Base-by-base conservation (phyloP, 768 basidiomycete genomes). In the Floccularia luteovirens region DNA sequence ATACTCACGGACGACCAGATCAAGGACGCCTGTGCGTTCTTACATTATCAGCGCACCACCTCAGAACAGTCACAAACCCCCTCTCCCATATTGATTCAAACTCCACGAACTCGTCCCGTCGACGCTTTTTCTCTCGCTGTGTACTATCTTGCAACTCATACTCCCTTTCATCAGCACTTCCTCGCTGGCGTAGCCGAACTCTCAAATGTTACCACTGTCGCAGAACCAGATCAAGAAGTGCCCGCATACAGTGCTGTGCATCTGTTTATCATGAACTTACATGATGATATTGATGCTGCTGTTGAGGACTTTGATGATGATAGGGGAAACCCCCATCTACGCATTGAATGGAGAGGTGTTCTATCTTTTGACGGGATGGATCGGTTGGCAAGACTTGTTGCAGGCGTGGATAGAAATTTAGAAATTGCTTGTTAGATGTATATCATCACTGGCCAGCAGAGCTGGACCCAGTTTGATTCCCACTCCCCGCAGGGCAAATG, bases 281-380 rank as follows among this genome's bases (percentile, higher is more conserved):
- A 44, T 20, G 43, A 44, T 19, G 19, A 21, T 20, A 30, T 25
- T 5, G 1, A 11, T 1, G 43, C 24, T 4, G 21, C 24, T 30
- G 24, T 10, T 16, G 43, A 44, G 12, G 38, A 44, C 10, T 16
- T 20, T 17, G 21, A 16, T 8, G 27, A 28, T 14, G 27, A 28
- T 28, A 8, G 27, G 8, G 14, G 10, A 8, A 28, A 8, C 27
- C 27, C 27, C 27, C 10, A 8, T 28, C 27, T 28, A 14, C 27
- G 8, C 14, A 38, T 23, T 12, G 21, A 37, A 20, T 44, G 43
- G 43, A 21, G 43, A 32, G 43, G 43, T 27, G 28, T 25, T n/a
- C 11, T 39, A 3, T 44, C 43, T 20, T 22, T 36, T 31, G 23
- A 24, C 21, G 43, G 43, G 27, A 44, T 44, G 43, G 43, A 39